Percentiles rank a stretch among this genome's conserved stretches.
Conservation (phyloP, 352 stramenopile genomes). For the Globisporangium acanthophoron region DNA sequence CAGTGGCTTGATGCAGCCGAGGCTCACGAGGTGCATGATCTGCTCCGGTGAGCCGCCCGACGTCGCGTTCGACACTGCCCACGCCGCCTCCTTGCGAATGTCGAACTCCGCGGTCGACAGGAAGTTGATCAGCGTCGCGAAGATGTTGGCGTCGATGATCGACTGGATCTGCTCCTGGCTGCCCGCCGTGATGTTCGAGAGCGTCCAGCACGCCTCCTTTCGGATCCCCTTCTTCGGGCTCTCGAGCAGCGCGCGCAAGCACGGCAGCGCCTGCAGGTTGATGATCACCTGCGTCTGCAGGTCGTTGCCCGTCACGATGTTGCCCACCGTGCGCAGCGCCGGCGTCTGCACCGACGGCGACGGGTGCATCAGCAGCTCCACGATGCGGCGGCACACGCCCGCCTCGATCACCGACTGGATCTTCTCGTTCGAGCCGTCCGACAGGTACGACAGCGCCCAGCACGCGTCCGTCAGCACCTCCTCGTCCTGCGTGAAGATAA, state of each 20-base stretch:
- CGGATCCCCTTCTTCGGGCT: conserved; percentile 97
- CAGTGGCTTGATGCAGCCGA: conserved; percentile 96
- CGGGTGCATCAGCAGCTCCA: conserved; percentile 92
- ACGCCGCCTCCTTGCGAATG: conserved; percentile 83
- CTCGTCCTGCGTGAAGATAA: conserved; percentile 97
- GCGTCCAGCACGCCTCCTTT: conserved; percentile 99
- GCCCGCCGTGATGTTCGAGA: conserved; percentile 99
- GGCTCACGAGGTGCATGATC: conserved; percentile 95
- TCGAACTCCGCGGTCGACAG: conserved; percentile 97
- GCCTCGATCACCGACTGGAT: conserved; percentile 98
- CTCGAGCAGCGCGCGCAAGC: conserved; percentile 92
- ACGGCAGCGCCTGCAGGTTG: conserved; percentile 96
- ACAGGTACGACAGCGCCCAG: conserved; percentile 98
- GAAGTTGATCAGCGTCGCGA: conserved; percentile 95
- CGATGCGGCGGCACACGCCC: conserved; percentile 93
- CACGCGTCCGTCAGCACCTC: conserved; percentile 99
- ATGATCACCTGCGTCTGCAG: conserved; percentile 99
- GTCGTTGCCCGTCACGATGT: conserved; percentile 99
- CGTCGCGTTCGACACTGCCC: conserved; percentile 84
- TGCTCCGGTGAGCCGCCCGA: conserved; percentile 91
- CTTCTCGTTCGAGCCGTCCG: conserved; percentile 98
- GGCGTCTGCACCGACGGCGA: conserved; percentile 82
- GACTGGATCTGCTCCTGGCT: conserved; percentile 99
- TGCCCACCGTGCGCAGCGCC: conserved; percentile 89
- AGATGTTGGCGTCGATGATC: conserved; percentile 97